Conservation (phyloP, 176 grass and related monocot species). For the Saccharum officinarum region DNA sequence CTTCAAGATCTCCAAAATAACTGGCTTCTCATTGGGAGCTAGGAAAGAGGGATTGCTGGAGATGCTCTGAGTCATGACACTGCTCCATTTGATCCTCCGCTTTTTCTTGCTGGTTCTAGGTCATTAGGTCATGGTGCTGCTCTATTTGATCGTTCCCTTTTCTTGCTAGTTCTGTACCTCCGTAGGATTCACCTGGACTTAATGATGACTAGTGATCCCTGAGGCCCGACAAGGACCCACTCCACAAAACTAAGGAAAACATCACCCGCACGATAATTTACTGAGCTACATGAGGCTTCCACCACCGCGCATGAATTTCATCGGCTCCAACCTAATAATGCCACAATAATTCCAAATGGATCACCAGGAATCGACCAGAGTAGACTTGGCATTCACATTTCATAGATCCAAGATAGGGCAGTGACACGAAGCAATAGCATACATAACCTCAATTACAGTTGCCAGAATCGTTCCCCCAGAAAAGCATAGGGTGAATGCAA, state of each 20-base stretch:
- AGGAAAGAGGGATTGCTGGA: no score
- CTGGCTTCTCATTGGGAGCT: no score
- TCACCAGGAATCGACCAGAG: not conserved
- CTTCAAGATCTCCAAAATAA: no score
- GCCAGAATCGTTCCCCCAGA: not conserved
- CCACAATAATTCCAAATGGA: not conserved
- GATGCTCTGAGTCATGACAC: not conserved
- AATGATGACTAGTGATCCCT: not conserved
- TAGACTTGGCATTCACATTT: not conserved
- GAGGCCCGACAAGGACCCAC: not conserved
- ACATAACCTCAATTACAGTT: not conserved
- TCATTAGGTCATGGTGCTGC: not conserved
- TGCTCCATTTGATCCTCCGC: not conserved
- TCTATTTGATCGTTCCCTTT: not conserved
- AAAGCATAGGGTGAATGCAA: conserved; percentile 16
- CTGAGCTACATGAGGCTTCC: not conserved
- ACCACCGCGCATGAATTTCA: not conserved
- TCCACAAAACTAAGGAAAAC: not conserved
- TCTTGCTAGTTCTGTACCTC: not conserved
- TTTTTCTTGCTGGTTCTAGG: not conserved
- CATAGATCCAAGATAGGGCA: not conserved
- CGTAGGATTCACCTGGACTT: not conserved
- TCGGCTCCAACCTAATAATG: no score
- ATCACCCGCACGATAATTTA: not conserved
- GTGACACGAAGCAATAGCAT: not conserved